A percentile compares a stretch with the other conserved stretches of the same genome.
Conservation (phyloP, 306 rosid species). For the Inga leiocalycina region DNA sequence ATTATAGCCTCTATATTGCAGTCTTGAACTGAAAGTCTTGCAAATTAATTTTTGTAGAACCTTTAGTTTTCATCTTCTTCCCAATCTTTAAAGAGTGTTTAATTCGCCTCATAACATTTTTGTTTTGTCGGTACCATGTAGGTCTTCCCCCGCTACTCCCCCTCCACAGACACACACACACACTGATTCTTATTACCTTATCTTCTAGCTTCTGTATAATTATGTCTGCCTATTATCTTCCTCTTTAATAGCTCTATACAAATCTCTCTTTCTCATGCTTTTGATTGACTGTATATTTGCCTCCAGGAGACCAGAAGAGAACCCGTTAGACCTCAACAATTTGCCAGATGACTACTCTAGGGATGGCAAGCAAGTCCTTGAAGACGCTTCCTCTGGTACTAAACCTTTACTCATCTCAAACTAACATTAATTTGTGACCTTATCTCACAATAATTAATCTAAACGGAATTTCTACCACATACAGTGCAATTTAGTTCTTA, state of each 20-base stretch:
- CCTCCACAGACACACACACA: not conserved
- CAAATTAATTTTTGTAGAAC: slow-evolving; percentile 43
- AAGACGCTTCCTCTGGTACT: slow-evolving; percentile 5
- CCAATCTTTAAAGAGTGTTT: slow-evolving; percentile 40
- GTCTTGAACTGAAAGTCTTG: slow-evolving; percentile 84
- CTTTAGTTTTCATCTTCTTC: slow-evolving; percentile 38
- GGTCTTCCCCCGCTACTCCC: slow-evolving; percentile 50
- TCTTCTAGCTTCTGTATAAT: not conserved
- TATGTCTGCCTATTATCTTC: not conserved
- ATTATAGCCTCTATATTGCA: slow-evolving; percentile 70
- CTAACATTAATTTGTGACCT: not conserved
- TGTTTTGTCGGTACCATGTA: slow-evolving; percentile 73
- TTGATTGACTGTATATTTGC: not conserved
- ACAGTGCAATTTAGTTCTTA: not conserved
- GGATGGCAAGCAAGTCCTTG: slow-evolving; percentile 4
- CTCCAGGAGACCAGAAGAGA: slow-evolving; percentile 76
- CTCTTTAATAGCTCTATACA: not conserved
- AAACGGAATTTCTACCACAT: not conserved
- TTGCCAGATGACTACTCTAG: slow-evolving; percentile 14
- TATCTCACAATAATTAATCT: not conserved
- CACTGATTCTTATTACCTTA: slow-evolving; percentile 26
- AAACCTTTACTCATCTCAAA: not conserved
- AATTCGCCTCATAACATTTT: not conserved
- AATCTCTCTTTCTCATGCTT: slow-evolving; percentile 9
- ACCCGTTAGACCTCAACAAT: slow-evolving; percentile 18